These are phyloP conservation scores for Daldinia vernicosa DNA, from an alignment of 495 filamentous ascomycete genomes.

Conservation along the genomic window DNA sequence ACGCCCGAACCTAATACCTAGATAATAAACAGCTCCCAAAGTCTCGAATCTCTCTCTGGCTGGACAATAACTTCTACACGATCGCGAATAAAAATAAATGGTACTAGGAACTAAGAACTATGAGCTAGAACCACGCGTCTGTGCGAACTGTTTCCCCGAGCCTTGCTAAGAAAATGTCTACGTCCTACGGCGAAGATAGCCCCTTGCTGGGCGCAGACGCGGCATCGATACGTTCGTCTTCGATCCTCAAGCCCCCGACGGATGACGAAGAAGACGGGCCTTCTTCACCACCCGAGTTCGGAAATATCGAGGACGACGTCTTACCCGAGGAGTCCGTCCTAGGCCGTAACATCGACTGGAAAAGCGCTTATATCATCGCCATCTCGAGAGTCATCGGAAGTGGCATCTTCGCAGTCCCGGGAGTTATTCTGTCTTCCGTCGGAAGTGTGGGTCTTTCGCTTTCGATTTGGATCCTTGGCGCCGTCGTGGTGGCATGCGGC, in stretches of 20 bases:
- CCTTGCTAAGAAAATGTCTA: conserved; percentile 17
- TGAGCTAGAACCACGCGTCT: conserved; percentile 15
- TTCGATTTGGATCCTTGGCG: conserved; percentile 70
- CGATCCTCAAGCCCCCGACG: conserved; percentile 18
- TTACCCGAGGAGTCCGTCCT: conserved; percentile 69
- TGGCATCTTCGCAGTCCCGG: conserved; percentile 80
- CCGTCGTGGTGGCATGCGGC: conserved; percentile 67
- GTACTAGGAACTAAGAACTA: background rate
- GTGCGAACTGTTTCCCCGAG: background rate
- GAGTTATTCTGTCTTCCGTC: conserved; percentile 70
- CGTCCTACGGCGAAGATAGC: conserved; percentile 25
- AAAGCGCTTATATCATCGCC: conserved; percentile 76
- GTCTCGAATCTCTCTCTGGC: background rate
- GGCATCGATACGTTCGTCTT: conserved; percentile 26
- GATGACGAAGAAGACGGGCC: conserved; percentile 34
- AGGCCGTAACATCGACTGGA: conserved; percentile 72
- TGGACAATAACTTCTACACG: background rate
- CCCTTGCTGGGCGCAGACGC: conserved; percentile 30
- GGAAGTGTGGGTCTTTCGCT: conserved; percentile 74
- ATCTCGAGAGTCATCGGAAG: conserved; percentile 79
- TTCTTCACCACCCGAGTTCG: conserved; percentile 39
- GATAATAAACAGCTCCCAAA: background rate
- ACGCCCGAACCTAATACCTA: background rate
- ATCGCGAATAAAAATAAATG: background rate
- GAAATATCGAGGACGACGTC: conserved; percentile 63